Percentiles rank a stretch among this genome's conserved stretches.
Evolutionary conservation across 805 yeast genomes (phyloP).

Genomic region (Maudiozyma barnettii): DNA sequence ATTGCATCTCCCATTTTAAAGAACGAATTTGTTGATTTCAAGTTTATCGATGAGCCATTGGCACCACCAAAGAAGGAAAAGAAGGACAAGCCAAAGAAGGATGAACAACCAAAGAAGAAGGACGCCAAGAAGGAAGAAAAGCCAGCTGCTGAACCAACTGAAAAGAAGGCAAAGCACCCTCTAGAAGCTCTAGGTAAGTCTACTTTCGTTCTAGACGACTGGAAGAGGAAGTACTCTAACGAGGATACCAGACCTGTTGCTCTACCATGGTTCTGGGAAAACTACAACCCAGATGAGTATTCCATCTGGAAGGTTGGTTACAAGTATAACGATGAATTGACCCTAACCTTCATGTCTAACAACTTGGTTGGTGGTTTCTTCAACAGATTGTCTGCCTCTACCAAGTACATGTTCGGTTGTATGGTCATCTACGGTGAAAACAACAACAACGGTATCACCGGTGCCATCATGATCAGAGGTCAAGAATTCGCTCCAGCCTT

Average conservation of each 20-base stretch:
- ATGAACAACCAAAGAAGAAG: constrained; percentile 20
- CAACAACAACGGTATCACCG: constrained; percentile 95
- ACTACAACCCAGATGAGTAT: constrained; percentile 87
- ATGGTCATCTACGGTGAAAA: constrained; percentile 96
- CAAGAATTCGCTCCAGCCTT: constrained; percentile 86
- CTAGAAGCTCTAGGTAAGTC: constrained; percentile 73
- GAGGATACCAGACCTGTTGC: constrained; percentile 92
- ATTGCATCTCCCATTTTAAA: constrained; percentile 37
- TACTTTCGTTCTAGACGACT: constrained; percentile 67
- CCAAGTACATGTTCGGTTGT: constrained; percentile 89
- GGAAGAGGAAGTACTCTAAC: constrained; percentile 95
- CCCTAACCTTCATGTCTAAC: constrained; percentile 95
- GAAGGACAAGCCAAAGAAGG: constrained; percentile 33
- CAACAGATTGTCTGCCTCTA: constrained; percentile 85
- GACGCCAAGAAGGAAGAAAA: constrained; percentile 24
- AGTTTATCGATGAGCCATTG: constrained; percentile 56
- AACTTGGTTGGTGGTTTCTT: constrained; percentile 97
- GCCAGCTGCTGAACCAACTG: constrained; percentile 33
- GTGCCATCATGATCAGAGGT: constrained; percentile 93
- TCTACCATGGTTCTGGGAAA: constrained; percentile 97
- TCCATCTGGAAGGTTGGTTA: constrained; percentile 90
- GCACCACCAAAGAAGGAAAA: constrained; percentile 54
- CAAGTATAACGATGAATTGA: constrained; percentile 97
- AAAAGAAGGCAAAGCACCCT: constrained; percentile 85
- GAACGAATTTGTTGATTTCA: constrained; percentile 40